Base-by-base conservation (phyloP, 441 rosid species). In the Melastoma candidum region DNA sequence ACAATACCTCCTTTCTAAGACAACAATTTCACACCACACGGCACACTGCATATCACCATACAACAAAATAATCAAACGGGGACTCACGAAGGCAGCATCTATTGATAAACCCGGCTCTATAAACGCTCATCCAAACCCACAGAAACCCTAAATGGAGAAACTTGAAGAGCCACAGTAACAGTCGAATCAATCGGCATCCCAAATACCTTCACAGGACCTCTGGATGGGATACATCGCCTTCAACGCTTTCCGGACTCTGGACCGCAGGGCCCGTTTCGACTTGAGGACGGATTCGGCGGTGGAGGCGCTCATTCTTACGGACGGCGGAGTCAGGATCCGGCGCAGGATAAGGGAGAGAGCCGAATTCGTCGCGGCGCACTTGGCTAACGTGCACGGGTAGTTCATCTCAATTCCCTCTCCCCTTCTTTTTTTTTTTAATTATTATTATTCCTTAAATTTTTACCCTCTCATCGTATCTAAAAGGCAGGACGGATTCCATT, bases 201-300 rank as follows among this genome's bases (percentile, higher is more conserved):
- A 3, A 22, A 24, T 57, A 84, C 90, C 94, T 81, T 88, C 85
- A 45, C 75, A 77, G 54, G 80, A 76, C 72, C 77, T 74, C 56
- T 77, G 81, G 39, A 85, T 62, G 12, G 87, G 85, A 56, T 88
- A 87, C 92, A 84, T 82, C 59, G 81, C 74, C 69, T 64, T 88
- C 66, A 92, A 83, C 73, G 78, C 46, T 79, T 80, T 76, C 47
- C 87, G 84, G 56, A 88, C 82, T 57, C 69, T 67, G 59, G 86
- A 72, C 7, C 95, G 80, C 47, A 88, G 77, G 56, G 60, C 32
- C 61, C 65, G 69, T 66, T 92, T 88, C 67, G 73, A 84, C 70
- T 70, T 77, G 78, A 79, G 80, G 63, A 81, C 59, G 52, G 80
- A 62, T 36, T 83, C 80, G 39, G 50, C 48, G 29, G 50, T 25